phyloP scores from a whole-genome alignment of 805 yeast genomes.

The Hanseniaspora vineae region DNA sequence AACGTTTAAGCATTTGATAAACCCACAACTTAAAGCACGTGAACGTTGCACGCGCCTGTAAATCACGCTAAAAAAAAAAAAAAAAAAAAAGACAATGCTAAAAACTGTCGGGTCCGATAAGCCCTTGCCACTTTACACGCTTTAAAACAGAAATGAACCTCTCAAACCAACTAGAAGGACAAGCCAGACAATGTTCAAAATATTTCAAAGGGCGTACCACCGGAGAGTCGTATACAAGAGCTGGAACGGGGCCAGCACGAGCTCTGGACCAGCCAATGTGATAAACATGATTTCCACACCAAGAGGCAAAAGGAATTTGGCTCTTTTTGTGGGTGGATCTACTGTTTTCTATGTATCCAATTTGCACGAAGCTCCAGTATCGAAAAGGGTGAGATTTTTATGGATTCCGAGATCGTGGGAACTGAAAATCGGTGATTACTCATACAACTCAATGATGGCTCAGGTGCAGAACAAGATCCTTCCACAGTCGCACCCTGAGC shows the following conservation, averaged over 20 bases:
- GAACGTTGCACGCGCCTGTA: too few species aligned
- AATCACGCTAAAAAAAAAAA: too few species aligned
- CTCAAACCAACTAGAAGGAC: not conserved
- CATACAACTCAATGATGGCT: constrained; percentile 46
- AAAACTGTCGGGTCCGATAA: too few species aligned
- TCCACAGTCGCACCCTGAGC: constrained; percentile 51
- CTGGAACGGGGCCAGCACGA: constrained; percentile 1
- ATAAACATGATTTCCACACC: not conserved
- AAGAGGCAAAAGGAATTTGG: constrained; percentile 19
- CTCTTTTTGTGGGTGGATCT: constrained; percentile 23
- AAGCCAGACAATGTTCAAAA: not conserved
- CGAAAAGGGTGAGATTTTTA: constrained; percentile 59
- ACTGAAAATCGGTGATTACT: constrained; percentile 42
- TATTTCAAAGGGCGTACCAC: not conserved
- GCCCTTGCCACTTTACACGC: too few species aligned
- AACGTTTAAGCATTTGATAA: too few species aligned
- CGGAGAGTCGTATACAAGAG: not conserved
- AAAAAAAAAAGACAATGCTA: too few species aligned
- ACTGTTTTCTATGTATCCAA: constrained; percentile 34
- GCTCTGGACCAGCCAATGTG: not conserved
- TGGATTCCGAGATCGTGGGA: constrained; percentile 61
- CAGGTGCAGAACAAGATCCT: constrained; percentile 42
- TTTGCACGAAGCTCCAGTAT: constrained; percentile 70
- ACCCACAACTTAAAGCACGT: too few species aligned
- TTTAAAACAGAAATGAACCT: not conserved